Conservation (phyloP, 2,329 filamentous ascomycete species). For the Scedosporium apiospermum region DNA sequence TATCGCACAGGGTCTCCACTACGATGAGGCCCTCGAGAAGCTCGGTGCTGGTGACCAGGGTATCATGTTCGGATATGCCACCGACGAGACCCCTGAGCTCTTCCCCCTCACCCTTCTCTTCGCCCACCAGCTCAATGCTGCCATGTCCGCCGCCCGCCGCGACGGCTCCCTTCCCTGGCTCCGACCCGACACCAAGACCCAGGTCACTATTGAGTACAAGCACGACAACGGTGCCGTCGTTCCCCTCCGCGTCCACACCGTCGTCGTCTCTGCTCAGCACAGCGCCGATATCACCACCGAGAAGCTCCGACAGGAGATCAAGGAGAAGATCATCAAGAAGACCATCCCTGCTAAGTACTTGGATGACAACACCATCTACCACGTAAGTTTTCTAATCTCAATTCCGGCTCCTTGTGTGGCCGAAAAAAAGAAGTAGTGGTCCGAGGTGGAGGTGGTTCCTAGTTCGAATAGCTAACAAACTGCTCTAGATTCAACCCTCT, state of each 20-base stretch:
- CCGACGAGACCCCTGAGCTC: constrained; percentile 95
- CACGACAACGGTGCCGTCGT: constrained; percentile 92
- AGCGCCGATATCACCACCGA: constrained; percentile 80
- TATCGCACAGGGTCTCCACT: constrained; percentile 98
- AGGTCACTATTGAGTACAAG: constrained; percentile 98
- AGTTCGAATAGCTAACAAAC: too few species aligned
- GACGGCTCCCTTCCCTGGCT: constrained; percentile 88
- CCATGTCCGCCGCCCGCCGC: constrained; percentile 83
- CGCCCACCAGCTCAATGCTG: constrained; percentile 93
- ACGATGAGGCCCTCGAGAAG: constrained; percentile 94
- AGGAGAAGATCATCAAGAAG: constrained; percentile 94
- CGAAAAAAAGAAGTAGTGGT: too few species aligned
- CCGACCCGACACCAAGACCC: constrained; percentile 98
- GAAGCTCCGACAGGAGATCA: constrained; percentile 85
- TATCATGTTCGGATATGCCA: constrained; percentile 99
- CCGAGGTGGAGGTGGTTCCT: too few species aligned
- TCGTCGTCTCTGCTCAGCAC: constrained; percentile 96
- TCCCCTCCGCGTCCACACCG: constrained; percentile 86
- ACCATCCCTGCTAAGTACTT: constrained; percentile 89
- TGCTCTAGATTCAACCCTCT: constrained; percentile 73
- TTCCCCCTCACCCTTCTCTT: constrained; percentile 90
- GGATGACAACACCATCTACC: constrained; percentile 89
- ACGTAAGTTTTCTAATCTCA: constrained; percentile 48
- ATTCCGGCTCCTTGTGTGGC: constrained; percentile 4
- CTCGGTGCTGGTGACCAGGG: constrained; percentile 98